These are phyloP conservation scores for Lepiota venenata DNA, from an alignment of 768 basidiomycete genomes.

Conservation along the genomic window DNA sequence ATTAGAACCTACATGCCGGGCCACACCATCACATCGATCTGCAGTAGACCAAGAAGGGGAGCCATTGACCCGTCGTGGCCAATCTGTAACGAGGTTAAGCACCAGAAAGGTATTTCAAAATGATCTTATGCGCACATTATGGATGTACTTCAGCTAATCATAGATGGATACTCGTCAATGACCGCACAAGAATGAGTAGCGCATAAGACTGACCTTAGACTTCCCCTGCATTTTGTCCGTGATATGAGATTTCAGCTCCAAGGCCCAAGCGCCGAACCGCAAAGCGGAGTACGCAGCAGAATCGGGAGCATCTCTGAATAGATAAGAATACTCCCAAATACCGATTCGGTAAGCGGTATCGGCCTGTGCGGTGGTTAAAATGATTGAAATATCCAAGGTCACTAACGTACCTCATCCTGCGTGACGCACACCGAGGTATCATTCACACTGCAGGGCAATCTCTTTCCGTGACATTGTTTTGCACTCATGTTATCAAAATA, in stretches of 20 bases:
- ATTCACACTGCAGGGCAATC: constrained; percentile 42
- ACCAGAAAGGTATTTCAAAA: not conserved
- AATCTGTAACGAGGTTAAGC: constrained; percentile 22
- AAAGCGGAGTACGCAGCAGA: constrained; percentile 40
- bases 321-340: constrained; percentile 60
- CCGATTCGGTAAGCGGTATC: constrained; percentile 51
- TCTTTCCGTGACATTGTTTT: constrained; percentile 45
- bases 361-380: constrained; percentile 26
- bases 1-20: constrained; percentile 40
- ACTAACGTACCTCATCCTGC: constrained; percentile 30
- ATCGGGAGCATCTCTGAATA: constrained; percentile 41
- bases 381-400: not conserved
- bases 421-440: constrained; percentile 41
- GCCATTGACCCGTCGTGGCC: constrained; percentile 51
- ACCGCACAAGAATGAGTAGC: not conserved
- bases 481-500: constrained; percentile 52
- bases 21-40: constrained; percentile 50
- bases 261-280: constrained; percentile 44
- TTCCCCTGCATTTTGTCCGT: constrained; percentile 32
- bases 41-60: constrained; percentile 44
- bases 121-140: constrained; percentile 31
- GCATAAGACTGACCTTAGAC: constrained; percentile 25
- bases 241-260: constrained; percentile 41
- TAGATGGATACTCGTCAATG: not conserved
- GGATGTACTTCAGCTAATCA: constrained; percentile 35